phyloP scores from a whole-genome alignment of 139 green algal species.

The Chlamydomonas asymmetrica region DNA sequence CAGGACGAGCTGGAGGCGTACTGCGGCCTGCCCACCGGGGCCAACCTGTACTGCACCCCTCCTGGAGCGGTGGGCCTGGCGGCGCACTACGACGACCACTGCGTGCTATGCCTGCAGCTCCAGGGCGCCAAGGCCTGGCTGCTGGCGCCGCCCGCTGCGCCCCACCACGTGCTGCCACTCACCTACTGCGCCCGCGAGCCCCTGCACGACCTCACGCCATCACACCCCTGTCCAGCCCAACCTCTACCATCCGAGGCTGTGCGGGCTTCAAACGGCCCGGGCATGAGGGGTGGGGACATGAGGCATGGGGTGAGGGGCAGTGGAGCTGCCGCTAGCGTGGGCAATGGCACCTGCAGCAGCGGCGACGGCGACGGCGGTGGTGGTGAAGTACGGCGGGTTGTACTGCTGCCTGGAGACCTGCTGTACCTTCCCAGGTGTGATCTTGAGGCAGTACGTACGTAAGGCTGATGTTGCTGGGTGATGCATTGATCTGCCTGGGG shows the following conservation, averaged over 20 bases:
- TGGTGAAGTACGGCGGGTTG: background rate
- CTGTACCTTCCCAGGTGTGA: conserved; percentile 34
- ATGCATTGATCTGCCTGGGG: no score
- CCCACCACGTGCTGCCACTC: conserved; percentile 19
- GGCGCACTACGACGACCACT: conserved; percentile 53
- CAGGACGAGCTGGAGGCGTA: conserved; percentile 19
- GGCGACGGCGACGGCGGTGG: background rate
- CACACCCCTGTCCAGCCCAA: no score
- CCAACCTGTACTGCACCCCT: conserved; percentile 48
- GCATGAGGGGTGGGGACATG: background rate
- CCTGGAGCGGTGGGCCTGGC: conserved; percentile 35
- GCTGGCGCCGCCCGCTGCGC: conserved; percentile 20
- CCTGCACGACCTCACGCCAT: no score
- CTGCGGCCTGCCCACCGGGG: conserved; percentile 27
- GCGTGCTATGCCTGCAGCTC: conserved; percentile 42
- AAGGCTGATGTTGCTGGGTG: no score
- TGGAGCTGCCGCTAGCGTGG: background rate
- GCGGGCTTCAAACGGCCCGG: background rate
- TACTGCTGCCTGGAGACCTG: conserved; percentile 30
- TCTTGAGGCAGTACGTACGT: no score
- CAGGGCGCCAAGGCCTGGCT: conserved; percentile 39
- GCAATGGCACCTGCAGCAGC: background rate
- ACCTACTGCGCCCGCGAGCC: conserved; percentile 14
- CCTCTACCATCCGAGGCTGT: no score
- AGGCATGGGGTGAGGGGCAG: background rate